Base-by-base conservation (phyloP, 345 rosid genomes). In the Laguncularia racemosa region DNA sequence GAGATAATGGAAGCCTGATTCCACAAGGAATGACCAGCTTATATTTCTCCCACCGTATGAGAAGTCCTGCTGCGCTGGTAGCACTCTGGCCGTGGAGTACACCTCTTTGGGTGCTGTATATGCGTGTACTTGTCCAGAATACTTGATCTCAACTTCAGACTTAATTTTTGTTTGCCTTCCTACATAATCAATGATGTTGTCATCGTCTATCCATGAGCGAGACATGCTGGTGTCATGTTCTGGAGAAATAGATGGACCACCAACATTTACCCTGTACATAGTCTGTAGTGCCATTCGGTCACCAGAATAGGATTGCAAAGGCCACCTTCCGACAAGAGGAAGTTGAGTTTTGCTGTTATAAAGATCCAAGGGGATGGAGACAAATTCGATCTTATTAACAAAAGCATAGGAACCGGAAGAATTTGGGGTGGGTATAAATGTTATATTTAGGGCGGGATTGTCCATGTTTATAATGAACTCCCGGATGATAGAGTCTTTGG, bases 331-430 rank as follows among this genome's bases (percentile, higher is more conserved):
- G 11, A 33, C 40, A 33, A 33, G 40, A 6, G 40, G 40, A 33
- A 33, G 40, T 1, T 33, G 40, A 33, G 40, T 33, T 4, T 33
- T 33, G 40, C 40, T 7, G 40, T 4, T 33, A 33, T 69, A 73
- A 9, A 73, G 68, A 61, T 33, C 14, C 14, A 19, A 19, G 5
- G 74, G 74, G 46, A 65, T 69, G 52, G 74, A 65, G n/a, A 70
- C 70, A 0, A 70, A 44, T 59, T 74, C 78, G 16, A 74, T 63
- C 2, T 69, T 75, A 21, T 74, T 74, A 12, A 74, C 44, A 46
- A 70, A 70, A 1, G 72, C 75, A 44, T 46, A 63, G 40, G 75
- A 62, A 21, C 16, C 46, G 11, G 61, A 44, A 66, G 57, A 20
- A 17, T 18, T 33, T 16, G 33, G n/a, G 17, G 15, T 3, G 12